Conservation (phyloP, 2,329 filamentous ascomycete genomes). For the Botrytis squamosa region DNA sequence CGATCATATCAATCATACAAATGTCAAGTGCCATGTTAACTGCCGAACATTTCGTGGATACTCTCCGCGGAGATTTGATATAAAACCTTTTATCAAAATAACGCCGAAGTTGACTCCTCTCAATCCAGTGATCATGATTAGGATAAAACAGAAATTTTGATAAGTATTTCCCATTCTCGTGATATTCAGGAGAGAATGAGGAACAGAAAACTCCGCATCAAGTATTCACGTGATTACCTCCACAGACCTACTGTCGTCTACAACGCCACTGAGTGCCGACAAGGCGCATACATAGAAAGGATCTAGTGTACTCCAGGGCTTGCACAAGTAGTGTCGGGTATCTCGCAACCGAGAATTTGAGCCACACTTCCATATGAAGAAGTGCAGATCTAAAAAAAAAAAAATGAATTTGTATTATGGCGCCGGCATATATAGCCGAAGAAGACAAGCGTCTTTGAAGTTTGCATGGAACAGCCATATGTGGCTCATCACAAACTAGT, state of each 20-base stretch:
- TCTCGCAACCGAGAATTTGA: too few species aligned
- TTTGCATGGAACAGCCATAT: not conserved
- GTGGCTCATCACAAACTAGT: not conserved
- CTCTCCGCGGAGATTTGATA: not conserved
- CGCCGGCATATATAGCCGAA: not conserved
- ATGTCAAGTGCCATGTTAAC: not conserved
- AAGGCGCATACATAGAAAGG: too few species aligned
- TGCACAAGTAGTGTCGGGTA: not conserved
- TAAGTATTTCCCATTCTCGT: not conserved
- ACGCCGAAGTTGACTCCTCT: not conserved
- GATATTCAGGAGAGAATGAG: not conserved
- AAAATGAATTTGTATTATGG: too few species aligned
- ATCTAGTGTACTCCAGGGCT: not conserved
- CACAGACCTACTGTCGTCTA: too few species aligned
- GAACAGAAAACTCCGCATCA: not conserved
- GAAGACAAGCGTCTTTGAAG: not conserved
- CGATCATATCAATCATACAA: not conserved
- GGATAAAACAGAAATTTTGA: not conserved
- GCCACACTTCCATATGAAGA: not conserved
- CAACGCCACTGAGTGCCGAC: not conserved
- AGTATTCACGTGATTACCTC: not conserved
- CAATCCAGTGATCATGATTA: constrained; percentile 10
- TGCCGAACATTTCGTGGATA: not conserved
- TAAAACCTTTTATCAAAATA: not conserved
- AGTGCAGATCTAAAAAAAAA: not conserved